These are phyloP conservation scores for Phytophthora podocarpi DNA, from an alignment of 352 stramenopile species.

Conservation along the genomic window DNA sequence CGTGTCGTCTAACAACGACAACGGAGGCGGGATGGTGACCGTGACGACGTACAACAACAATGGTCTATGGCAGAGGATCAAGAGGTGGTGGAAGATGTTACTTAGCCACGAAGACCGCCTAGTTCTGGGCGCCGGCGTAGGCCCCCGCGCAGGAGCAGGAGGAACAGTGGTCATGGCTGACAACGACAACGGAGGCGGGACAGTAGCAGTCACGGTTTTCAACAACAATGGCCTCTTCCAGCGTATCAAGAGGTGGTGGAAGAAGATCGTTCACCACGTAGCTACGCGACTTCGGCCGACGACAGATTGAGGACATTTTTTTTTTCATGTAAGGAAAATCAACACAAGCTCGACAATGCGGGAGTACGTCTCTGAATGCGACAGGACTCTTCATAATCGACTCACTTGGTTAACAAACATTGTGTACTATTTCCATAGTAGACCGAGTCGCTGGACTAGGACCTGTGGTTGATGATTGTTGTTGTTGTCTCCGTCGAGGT, in stretches of 20 bases:
- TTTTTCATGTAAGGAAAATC: too few species aligned
- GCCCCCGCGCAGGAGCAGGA: neutral
- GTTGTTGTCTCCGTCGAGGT: too few species aligned
- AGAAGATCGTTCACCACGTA: neutral
- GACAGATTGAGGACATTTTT: too few species aligned
- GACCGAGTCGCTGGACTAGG: too few species aligned
- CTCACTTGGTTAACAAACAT: too few species aligned
- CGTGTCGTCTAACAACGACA: neutral
- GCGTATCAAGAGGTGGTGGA: slow-evolving; percentile 1
- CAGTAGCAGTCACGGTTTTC: neutral
- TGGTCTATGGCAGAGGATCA: slow-evolving; percentile 8
- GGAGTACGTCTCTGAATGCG: too few species aligned
- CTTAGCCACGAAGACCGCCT: slow-evolving; percentile 1
- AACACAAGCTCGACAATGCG: too few species aligned
- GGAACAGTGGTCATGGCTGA: neutral
- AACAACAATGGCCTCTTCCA: slow-evolving; percentile 2
- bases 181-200: slow-evolving; percentile 2
- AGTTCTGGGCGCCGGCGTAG: neutral
- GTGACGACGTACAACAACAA: slow-evolving; percentile 15
- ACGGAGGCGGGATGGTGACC: slow-evolving; percentile 11
- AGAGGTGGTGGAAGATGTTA: slow-evolving; percentile 8
- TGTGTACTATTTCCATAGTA: too few species aligned
- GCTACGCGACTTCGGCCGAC: too few species aligned
- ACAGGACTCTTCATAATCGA: too few species aligned
- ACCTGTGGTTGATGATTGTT: too few species aligned